Evolutionary conservation across 2,329 filamentous ascomycete genomes (phyloP), one percentile per base, ranked within the genome.

Genomic region (Arachnomyces sp.): DNA sequence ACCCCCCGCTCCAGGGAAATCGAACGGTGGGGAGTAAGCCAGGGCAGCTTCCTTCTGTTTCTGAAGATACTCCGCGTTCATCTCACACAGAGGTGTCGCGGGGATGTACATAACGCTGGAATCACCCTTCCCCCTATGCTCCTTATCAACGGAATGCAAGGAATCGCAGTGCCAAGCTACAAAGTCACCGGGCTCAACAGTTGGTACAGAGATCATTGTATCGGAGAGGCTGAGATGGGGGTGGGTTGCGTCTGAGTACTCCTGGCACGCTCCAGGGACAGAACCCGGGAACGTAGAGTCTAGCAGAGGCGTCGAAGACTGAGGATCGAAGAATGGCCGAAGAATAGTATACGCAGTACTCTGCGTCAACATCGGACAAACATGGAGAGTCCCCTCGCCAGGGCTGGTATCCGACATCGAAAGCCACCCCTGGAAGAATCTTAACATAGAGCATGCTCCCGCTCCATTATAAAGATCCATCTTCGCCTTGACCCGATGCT

Each of bases 361-460:
- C 39, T 85, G 74, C 47, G 75, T 74, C 34, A 92, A 64, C 38
- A 93, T 68, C 0, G 89, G 89, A 52, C 89, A 89, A 2, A 94
- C 83, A 32, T 85, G 71, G 38, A 95, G 63, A 0, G 88, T 92
- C 1, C 89, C 89, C 64, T 94, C 81, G 4, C 72, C 71, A 0
- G 85, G 84, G 11, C 17, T 2, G 25, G 42, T 3, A 11, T 12
- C 9, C 13, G 36, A 16, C 36, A n/a, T 4, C n/a, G 61, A 60
- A 38, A 95, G 62, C 89, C 89, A 95, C 13, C 87, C 89, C 63
- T 95, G 89, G 60, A 85, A 90, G 73, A 87, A 83, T 30, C 90
- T 76, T 63, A 94, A 88, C 69, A 88, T 86, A 34, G 75, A 82
- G 63, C 86, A 94, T 1, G 84, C 80, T 0, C 89, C 88, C 0